Evolutionary conservation across 768 basidiomycete species (phyloP).

Genomic region (Lactarius deliciosus): DNA sequence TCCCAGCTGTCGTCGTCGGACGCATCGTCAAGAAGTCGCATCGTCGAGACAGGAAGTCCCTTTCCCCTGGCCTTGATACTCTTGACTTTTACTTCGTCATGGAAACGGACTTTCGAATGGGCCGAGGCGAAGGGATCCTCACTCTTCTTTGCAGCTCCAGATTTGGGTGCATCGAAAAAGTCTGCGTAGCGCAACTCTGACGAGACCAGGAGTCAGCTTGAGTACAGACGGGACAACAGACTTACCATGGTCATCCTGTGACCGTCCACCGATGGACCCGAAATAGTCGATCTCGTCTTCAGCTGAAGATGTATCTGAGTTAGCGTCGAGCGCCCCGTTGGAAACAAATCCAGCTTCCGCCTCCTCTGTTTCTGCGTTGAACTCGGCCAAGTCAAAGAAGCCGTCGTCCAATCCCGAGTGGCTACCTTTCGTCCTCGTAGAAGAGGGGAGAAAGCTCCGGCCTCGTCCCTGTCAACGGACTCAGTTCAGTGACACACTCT

Average conservation of each 20-base stretch:
- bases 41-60: slow-evolving; percentile 51
- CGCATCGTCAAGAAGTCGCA: slow-evolving; percentile 43
- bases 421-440: slow-evolving; percentile 31
- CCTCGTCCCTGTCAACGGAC: too few species aligned
- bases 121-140: slow-evolving; percentile 28
- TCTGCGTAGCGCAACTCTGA: slow-evolving; percentile 69
- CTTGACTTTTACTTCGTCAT: slow-evolving; percentile 78
- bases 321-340: slow-evolving; percentile 55
- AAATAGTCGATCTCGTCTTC: slow-evolving; percentile 72
- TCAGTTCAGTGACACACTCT: slow-evolving; percentile 35
- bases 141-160: slow-evolving; percentile 30
- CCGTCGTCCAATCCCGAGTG: slow-evolving; percentile 73
- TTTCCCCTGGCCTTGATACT: slow-evolving; percentile 74
- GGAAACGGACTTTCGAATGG: slow-evolving; percentile 61
- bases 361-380: slow-evolving; percentile 83
- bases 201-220: background rate
- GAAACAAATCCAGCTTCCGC: slow-evolving; percentile 66
- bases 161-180: slow-evolving; percentile 60
- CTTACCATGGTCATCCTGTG: slow-evolving; percentile 2
- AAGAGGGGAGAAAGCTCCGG: slow-evolving; percentile 6
- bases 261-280: slow-evolving; percentile 50
- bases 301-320: slow-evolving; percentile 46
- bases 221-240: background rate
- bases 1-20: slow-evolving; percentile 32
- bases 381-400: slow-evolving; percentile 85